Evolutionary conservation across 2,329 filamentous ascomycete genomes (phyloP), one percentile per base, ranked within the genome.

Genomic region (Allantophomopsis lycopodina): DNA sequence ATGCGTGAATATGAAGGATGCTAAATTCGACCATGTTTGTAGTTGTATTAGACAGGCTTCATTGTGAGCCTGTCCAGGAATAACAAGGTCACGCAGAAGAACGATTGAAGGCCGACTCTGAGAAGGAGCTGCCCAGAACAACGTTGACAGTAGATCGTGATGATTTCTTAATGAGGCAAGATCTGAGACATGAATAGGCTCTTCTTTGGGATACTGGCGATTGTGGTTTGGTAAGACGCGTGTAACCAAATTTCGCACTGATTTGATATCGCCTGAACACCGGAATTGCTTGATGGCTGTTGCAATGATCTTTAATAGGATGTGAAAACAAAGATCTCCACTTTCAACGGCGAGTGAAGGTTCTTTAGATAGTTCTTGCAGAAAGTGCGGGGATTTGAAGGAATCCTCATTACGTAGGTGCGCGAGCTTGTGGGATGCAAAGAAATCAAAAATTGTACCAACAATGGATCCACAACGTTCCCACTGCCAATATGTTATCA

Each of bases 401-500:
- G 68, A 71, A 50, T 78, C 72, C 51, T 82, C 78, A 42, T 81
- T 79, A 31, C 73, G 69, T 33, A 83, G 53, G 53, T 82, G 72
- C 2, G 68, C 66, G 10, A 82, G 63, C 35, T 71, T 66, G 45
- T 76, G 72, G 2, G 69, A 68, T 8, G 74, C 76, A 47, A 81
- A 82, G 50, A 80, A 81, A 54, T 82, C 76, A 45, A 81, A 82
- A 2, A 82, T 68, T 2, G 68, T 62, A 2, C 76, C 73, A 23
- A 80, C 60, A 12, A 80, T 64, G 11, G 48, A 36, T 10, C 64
- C 60, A 36, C 68, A 70, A 47, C 69, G 73, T 31, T 62, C 62
- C 78, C 78, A 82, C 4, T 73, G 73, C 78, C 78, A 83, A 53
- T 76, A 69, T 42, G 69, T 61, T 36, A 79, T 70, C 8, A 81